Base-by-base conservation (phyloP, 108 stramenopile species). In the Skeletonema marinoi region DNA sequence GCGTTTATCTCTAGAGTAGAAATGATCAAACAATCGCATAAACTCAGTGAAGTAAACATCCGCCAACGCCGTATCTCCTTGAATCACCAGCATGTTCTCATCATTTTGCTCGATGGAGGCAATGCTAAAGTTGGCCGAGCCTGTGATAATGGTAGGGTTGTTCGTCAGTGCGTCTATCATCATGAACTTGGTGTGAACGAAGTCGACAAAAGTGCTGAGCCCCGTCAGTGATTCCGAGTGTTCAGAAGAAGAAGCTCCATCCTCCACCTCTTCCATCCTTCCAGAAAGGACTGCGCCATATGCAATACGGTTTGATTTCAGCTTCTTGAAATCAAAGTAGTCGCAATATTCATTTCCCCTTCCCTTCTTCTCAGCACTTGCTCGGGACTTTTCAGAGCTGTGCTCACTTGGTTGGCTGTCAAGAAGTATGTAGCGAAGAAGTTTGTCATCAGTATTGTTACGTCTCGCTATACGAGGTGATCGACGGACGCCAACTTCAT, bases 21-120 rank as follows among this genome's bases (percentile, higher is more conserved):
- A 82, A 56, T 82, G 81, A 71, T 82, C 70, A 54, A 82, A 82
- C 50, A 82, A 30, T 11, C 81, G 35, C 74, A 75, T 82, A 30
- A 65, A 82, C 19, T 82, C 81, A 1, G 81, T 82, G 2, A 82
- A 67, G 56, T 82, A 82, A 62, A 82, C 54, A 68, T 82, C 81
- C 30, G 81, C 74, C 54, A 82, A 75, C 4, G 48, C 16, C 13
- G 70, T 71, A 19, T 82, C 75, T 0, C 75, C 81, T 3, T 68
- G 66, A 64, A 82, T 73, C 9, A 82, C 48, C 25, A 82, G 35
- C 66, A 71, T 82, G 48, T 82, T 82, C 62, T 82, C 81, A 41
- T 82, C 81, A 72, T 82, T 82, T n/a, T 58, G 54, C 10, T 54
- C 65, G 14, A 66, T 75, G 11, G 81, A 82, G 9, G 81, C 74